Conservation (phyloP, 2,329 filamentous ascomycete species). For the Aspergillus fumigatiaffinis region DNA sequence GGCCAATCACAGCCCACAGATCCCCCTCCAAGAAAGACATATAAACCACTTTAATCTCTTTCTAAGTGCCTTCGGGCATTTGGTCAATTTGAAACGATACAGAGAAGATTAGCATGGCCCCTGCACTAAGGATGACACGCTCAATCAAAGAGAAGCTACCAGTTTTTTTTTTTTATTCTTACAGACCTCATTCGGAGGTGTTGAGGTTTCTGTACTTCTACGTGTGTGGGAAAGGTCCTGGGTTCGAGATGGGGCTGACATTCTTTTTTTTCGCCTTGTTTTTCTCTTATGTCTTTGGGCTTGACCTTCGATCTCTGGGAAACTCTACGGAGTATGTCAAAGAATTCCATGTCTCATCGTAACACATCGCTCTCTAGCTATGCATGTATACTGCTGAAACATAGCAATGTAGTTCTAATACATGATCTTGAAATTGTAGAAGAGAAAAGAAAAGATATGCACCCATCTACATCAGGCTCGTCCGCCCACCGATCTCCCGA, state of each 20-base stretch:
- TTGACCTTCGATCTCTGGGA: neutral
- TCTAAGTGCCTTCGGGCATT: constrained; percentile 46
- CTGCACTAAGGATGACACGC: constrained; percentile 93
- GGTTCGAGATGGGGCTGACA: constrained; percentile 8
- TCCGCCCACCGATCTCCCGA: constrained; percentile 86
- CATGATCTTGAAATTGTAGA: neutral
- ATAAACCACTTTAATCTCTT: constrained; percentile 16
- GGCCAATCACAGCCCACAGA: neutral
- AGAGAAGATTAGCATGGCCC: constrained; percentile 82
- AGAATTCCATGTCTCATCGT: neutral
- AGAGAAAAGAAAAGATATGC: neutral
- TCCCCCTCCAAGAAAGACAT: neutral
- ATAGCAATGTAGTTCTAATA: neutral
- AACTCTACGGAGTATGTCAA: neutral
- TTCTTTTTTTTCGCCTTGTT: neutral
- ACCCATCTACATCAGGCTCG: constrained; percentile 73
- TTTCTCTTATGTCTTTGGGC: too few species aligned
- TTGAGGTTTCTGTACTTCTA: neutral
- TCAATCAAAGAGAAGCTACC: constrained; percentile 74
- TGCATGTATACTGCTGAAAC: neutral
- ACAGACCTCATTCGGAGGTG: constrained; percentile 12
- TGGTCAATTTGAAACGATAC: constrained; percentile 66
- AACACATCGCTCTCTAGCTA: neutral
- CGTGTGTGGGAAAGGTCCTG: neutral
- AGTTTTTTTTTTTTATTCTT: constrained; percentile 60